Evolutionary conservation across 2,329 filamentous ascomycete genomes (phyloP), one percentile per base, ranked within the genome.

Genomic region (Verticillium klebahnii): DNA sequence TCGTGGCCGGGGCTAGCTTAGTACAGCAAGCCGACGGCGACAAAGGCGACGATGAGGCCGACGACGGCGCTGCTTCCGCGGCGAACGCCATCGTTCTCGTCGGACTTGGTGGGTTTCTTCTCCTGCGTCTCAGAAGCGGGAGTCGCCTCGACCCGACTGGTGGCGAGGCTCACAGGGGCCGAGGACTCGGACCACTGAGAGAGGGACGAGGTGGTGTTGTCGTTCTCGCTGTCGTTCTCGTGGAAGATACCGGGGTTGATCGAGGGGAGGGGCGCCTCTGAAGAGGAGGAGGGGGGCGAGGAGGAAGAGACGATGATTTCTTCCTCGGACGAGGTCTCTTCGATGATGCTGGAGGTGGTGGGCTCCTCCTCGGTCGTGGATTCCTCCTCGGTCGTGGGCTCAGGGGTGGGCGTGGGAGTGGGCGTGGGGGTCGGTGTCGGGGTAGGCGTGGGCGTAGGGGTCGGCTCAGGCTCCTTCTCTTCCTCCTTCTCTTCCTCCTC

Each of bases 41-140:
- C 75, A 55, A 87, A 77, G 60, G 84, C 84, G 56, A 86, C 77
- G 54, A 86, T 74, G 25, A 87, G 76, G 56, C 84, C 82, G 8
- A 77, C 82, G 45, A 84, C 71, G 58, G 84, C 82, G 57, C 79
- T 77, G 59, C 79, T 79, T 58, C 80, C 79, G 66, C 84, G 78
- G 56, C 78, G 79, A 17, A 75, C 75, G 23, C 77, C 80, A 65
- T 83, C 81, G 64, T 75, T 83, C 67, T 79, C 73, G 65, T 74
- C 73, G n/a, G 75, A 71, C 19, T 74, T 71, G 14, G 70, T 70
- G 14, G 77, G 68, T 11, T 72, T 65, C 12, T 71, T 65, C 29
- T 70, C 68, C 23, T 67, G 66, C 50, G 62, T 68, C 34, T 60
- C 64, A 36, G 63, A 62, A 61, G 63, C 68, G 64, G 71, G 71